A percentile compares a stretch with the other conserved stretches of the same genome.
These are phyloP conservation scores for Hypoxylon crocopeplum DNA, from an alignment of 495 filamentous ascomycete species.

Conservation along the genomic window DNA sequence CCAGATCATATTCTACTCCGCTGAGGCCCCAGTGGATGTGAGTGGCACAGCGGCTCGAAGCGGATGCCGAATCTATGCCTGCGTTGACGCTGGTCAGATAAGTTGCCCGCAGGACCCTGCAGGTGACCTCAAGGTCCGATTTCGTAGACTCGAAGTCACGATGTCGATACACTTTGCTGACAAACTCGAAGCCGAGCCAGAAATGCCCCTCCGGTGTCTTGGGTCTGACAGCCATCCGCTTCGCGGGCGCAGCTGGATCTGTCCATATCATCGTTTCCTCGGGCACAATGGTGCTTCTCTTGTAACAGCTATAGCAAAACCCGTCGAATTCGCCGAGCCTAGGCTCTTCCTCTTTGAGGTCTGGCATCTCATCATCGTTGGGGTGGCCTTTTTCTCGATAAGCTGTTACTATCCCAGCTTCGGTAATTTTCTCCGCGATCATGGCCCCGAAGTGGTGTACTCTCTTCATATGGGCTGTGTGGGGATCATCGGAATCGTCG, in stretches of 20 bases:
- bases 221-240: conserved; percentile 25
- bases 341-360: background rate
- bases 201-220: conserved; percentile 15
- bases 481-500: background rate
- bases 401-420: conserved; percentile 1
- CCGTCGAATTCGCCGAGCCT: conserved; percentile 17
- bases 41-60: conserved; percentile 20
- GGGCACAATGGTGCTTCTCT: conserved; percentile 18
- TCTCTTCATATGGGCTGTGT: conserved; percentile 20
- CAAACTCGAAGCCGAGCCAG: conserved; percentile 32
- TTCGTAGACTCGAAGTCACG: conserved; percentile 11
- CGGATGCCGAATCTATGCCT: conserved; percentile 14
- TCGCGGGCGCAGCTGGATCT: conserved; percentile 9
- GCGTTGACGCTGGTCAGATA: conserved; percentile 24
- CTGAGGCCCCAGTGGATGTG: conserved; percentile 30
- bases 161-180: conserved; percentile 20
- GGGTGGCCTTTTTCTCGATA: conserved; percentile 24
- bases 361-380: background rate
- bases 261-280: conserved; percentile 36
- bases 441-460: conserved; percentile 13
- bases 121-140: conserved; percentile 12
- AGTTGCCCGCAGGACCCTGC: conserved; percentile 8
- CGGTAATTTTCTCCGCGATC: conserved; percentile 11
- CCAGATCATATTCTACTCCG: conserved; percentile 7
- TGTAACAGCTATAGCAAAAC: conserved; percentile 23